These are phyloP conservation scores for Cutaneotrichosporon spelunceum DNA, from an alignment of 1,284 basidiomycete genomes.

Conservation along the genomic window DNA sequence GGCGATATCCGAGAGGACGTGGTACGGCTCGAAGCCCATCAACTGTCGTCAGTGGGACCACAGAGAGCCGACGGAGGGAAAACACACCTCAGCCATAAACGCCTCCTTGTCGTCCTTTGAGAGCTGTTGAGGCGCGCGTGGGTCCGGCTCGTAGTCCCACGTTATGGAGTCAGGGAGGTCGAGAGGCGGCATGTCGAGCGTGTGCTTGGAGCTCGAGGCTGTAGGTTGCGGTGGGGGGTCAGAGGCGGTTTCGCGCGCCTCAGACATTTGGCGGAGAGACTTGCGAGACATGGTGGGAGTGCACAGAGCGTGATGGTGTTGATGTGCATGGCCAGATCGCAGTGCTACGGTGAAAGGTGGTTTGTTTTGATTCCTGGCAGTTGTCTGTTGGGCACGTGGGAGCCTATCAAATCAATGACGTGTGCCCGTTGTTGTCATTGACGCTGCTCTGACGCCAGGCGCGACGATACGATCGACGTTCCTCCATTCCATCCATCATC, in stretches of 20 bases:
- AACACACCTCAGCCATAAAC: constrained; percentile 41
- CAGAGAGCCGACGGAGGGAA: neutral
- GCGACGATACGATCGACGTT: neutral
- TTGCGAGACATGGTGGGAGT: constrained; percentile 25
- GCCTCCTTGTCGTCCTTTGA: constrained; percentile 34
- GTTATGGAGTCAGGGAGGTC: constrained; percentile 38
- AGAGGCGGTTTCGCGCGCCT: neutral
- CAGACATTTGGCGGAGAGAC: constrained; percentile 15
- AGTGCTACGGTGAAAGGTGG: neutral
- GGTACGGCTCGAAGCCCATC: constrained; percentile 41
- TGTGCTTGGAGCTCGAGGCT: constrained; percentile 31
- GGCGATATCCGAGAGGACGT: constrained; percentile 40
- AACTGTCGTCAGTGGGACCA: constrained; percentile 28
- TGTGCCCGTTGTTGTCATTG: constrained; percentile 10
- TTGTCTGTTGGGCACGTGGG: neutral
- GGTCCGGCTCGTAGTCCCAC: constrained; percentile 30
- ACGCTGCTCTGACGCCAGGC: neutral
- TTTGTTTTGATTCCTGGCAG: constrained; percentile 17
- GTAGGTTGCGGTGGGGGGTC: neutral
- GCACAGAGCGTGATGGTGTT: neutral
- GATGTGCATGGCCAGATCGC: neutral
- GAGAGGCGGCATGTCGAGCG: constrained; percentile 30
- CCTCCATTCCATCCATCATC: neutral
- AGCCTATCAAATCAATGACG: constrained; percentile 11
- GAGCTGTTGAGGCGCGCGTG: constrained; percentile 16